Percentiles rank a stretch among this genome's conserved stretches.
These are phyloP conservation scores for Neurospora sp. DNA, from an alignment of 495 filamentous ascomycete genomes.

Conservation along the genomic window DNA sequence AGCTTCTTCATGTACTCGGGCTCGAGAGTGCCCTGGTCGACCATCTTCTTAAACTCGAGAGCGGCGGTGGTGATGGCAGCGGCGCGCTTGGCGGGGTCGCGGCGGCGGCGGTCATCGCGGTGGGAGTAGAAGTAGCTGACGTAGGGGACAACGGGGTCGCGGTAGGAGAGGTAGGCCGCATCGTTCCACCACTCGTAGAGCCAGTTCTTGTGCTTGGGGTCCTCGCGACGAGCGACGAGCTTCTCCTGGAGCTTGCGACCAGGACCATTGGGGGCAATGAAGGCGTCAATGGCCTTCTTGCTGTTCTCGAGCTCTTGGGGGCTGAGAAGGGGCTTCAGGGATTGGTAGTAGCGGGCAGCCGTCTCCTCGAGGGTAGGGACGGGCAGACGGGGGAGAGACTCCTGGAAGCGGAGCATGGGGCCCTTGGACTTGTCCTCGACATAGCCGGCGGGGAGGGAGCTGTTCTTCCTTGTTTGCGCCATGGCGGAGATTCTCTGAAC, in stretches of 20 bases:
- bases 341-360: constrained; percentile 80
- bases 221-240: constrained; percentile 67
- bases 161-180: constrained; percentile 80
- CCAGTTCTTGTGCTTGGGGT: constrained; percentile 89
- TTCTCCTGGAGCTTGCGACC: constrained; percentile 85
- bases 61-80: constrained; percentile 78
- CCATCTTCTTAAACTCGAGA: constrained; percentile 88
- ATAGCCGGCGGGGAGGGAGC: constrained; percentile 62
- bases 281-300: constrained; percentile 72
- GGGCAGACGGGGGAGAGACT: constrained; percentile 83
- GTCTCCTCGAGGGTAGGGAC: constrained; percentile 95
- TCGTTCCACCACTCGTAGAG: constrained; percentile 97
- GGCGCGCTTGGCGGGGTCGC: constrained; percentile 84
- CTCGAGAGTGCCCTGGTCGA: constrained; percentile 74
- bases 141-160: constrained; percentile 94
- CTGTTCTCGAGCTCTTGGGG: constrained; percentile 63
- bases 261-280: constrained; percentile 69
- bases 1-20: constrained; percentile 96
- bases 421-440: constrained; percentile 86
- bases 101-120: constrained; percentile 80
- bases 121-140: constrained; percentile 99
- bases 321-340: constrained; percentile 73
- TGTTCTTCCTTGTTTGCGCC: constrained; percentile 46
- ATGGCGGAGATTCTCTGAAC: constrained; percentile 35
- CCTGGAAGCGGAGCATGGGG: constrained; percentile 90